A percentile compares a stretch with the other conserved stretches of the same genome.
These are phyloP conservation scores for Penicillium sp. DNA, from an alignment of 2,329 filamentous ascomycete species.

Conservation along the genomic window DNA sequence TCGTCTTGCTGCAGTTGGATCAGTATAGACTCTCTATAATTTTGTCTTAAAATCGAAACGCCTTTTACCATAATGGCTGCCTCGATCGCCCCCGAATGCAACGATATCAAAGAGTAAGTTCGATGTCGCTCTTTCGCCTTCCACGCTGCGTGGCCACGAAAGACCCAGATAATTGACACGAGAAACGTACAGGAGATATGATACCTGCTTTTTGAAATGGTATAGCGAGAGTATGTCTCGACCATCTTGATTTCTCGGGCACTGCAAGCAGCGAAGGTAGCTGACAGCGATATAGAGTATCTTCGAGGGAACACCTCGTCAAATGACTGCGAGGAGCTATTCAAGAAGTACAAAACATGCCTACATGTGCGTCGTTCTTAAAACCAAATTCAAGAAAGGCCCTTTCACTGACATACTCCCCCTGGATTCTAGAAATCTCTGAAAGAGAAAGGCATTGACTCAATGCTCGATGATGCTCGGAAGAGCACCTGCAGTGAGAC, in stretches of 20 bases:
- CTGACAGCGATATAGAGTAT: conserved; percentile 65
- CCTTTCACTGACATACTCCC: neutral
- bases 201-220: conserved; percentile 98
- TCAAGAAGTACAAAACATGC: conserved; percentile 86
- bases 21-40: neutral
- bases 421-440: conserved; percentile 69
- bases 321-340: conserved; percentile 83
- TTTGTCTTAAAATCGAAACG: neutral
- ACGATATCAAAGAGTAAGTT: conserved; percentile 88
- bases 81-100: conserved; percentile 91
- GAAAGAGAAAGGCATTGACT: conserved; percentile 88
- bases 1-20: neutral
- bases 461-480: conserved; percentile 85
- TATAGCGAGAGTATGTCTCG: conserved; percentile 83
- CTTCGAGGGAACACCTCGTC: conserved; percentile 79
- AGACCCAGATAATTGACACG: conserved; percentile 12
- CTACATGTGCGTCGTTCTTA: conserved; percentile 64
- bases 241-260: neutral
- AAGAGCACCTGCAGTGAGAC: conserved; percentile 82
- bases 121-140: conserved; percentile 5
- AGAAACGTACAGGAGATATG: conserved; percentile 69
- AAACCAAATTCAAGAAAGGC: too few relatives aligned
- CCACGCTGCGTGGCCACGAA: neutral
- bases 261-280: neutral
- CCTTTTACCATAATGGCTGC: conserved; percentile 70